Base-by-base conservation (phyloP, 1,284 basidiomycete species). In the Trametes polyzona region DNA sequence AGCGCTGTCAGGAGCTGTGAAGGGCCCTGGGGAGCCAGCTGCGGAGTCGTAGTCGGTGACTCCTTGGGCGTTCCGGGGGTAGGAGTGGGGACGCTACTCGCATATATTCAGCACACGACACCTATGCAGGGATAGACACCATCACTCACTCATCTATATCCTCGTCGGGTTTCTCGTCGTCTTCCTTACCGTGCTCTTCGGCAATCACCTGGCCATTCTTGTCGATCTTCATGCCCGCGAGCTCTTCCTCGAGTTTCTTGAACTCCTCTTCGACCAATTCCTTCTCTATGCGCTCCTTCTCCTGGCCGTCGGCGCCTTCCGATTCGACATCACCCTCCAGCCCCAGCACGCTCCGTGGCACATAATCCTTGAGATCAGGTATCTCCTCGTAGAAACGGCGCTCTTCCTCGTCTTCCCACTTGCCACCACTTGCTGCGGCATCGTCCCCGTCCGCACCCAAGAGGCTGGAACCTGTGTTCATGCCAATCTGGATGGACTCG, bases 331-430 rank as follows among this genome's bases (percentile, higher is more conserved):
- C 75, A 4, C 83, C 83, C 59, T 92, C 91, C 52, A 93, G 78
- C n/a, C 95, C 95, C 16, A 99, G 78, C 21, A 98, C 82, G 35
- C 86, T 87, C 47, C 86, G 87, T 0, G 97, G 97, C 0, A 98
- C 93, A 57, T 95, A 91, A 59, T 96, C 94, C 58, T 89, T 90
- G 40, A 99, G 74, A 70, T 99, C 96, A 51, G 93, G 84, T 30
- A 98, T 78, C 61, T 98, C 95, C 71, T 98, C 96, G 69, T 92
- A 99, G 75, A 98, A 99, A 47, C 88, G 81, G 37, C 92, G 83
- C 70, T 98, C 95, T 74, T 99, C 97, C 62, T 99, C 97, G 67
- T 99, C 97, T 70, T 96, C 94, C 97, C 97, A 99, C 68, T 98
- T 96, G 3, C 94, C 92, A 4, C 90, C 89, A 3, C 93, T 91